Evolutionary conservation across 306 rosid genomes (phyloP).

Genomic region (Cucurbita argyrosperma): DNA sequence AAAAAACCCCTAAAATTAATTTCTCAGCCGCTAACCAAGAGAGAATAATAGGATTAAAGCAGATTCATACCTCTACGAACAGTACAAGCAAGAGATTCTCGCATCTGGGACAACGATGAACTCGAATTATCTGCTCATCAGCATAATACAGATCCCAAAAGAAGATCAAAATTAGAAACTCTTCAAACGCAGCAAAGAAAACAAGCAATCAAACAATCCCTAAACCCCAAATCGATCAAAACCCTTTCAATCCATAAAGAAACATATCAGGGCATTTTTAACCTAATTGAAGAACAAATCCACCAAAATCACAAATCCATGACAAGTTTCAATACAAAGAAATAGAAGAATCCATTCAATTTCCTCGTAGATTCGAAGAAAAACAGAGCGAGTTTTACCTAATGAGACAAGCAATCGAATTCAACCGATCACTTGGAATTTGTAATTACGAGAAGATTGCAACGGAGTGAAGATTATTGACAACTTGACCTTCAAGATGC

Average conservation of each 20-base stretch:
- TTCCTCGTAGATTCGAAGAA: not conserved
- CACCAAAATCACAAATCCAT: not conserved
- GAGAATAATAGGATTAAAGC: not conserved
- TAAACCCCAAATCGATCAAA: not conserved
- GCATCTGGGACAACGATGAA: constrained; percentile 24
- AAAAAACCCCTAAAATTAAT: not conserved
- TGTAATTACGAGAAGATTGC: not conserved
- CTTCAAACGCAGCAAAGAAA: constrained; percentile 1
- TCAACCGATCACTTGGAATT: not conserved
- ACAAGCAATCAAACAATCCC: constrained; percentile 7
- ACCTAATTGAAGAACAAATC: not conserved
- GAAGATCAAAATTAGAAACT: constrained; percentile 9
- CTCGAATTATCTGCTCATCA: constrained; percentile 13
- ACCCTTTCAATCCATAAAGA: not conserved
- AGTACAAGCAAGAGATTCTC: constrained; percentile 11
- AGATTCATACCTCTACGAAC: constrained; percentile 20
- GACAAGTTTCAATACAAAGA: not conserved
- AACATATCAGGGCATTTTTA: not conserved
- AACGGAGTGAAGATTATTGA: not conserved
- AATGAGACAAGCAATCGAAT: not conserved
- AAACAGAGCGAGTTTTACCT: not conserved
- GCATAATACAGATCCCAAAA: constrained; percentile 4
- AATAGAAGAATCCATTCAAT: not conserved
- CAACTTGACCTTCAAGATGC: not conserved
- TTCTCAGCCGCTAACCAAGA: constrained; percentile 4